Evolutionary conservation across 2,329 filamentous ascomycete species (phyloP).

Genomic region (Fusarium liriodendri): DNA sequence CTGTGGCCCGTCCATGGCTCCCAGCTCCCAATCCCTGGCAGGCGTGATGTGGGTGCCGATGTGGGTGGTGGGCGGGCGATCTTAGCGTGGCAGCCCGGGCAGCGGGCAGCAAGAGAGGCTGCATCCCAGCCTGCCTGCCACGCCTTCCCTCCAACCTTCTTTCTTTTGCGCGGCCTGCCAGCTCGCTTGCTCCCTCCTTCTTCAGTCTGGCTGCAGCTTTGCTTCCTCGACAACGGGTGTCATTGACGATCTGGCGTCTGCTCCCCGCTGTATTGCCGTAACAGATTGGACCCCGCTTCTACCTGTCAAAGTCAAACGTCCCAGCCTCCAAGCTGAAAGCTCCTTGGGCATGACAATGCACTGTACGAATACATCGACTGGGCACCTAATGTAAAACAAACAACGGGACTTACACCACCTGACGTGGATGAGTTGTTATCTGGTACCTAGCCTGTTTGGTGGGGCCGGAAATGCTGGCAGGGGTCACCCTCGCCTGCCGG

Average conservation of each 20-base stretch:
- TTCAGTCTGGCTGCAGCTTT: constrained; percentile 10
- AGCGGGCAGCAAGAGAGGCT: background rate
- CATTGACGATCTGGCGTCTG: constrained; percentile 4
- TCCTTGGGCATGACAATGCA: background rate
- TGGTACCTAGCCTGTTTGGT: constrained; percentile 17
- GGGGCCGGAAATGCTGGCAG: constrained; percentile 15
- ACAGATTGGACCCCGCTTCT: background rate
- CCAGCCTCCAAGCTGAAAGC: background rate
- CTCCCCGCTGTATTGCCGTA: background rate
- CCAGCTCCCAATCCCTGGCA: constrained; percentile 20
- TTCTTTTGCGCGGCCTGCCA: background rate
- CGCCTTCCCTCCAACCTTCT: constrained; percentile 21
- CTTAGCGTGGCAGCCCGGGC: constrained; percentile 34
- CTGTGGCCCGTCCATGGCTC: background rate
- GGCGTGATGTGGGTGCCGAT: constrained; percentile 10
- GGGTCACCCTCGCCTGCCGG: constrained; percentile 20
- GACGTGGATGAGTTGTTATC: constrained; percentile 20
- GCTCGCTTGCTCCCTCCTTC: background rate
- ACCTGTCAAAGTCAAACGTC: background rate
- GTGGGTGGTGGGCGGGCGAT: constrained; percentile 36
- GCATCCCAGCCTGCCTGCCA: constrained; percentile 11
- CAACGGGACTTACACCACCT: constrained; percentile 26
- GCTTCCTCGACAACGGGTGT: constrained; percentile 10
- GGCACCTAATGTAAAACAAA: background rate
- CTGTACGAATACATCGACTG: background rate